Percentiles rank a stretch among this genome's conserved stretches.
Evolutionary conservation across 73 alveolate species (phyloP).

Genomic region (Paramecium sexaurelia): DNA sequence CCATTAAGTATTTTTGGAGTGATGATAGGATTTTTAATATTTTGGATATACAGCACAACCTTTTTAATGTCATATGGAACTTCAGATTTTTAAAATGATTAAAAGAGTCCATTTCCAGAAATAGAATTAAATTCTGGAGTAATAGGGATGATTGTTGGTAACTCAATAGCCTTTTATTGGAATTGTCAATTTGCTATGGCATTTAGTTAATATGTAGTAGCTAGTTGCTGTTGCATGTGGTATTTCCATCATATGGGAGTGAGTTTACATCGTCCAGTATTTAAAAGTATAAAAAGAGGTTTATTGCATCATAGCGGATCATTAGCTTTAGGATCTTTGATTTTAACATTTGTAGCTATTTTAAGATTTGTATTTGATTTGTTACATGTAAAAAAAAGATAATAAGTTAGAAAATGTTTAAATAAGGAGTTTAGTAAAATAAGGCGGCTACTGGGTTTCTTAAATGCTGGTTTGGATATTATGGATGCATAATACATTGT

Average conservation of each 20-base stretch:
- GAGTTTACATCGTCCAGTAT: conserved; percentile 71
- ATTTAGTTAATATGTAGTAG: conserved; percentile 82
- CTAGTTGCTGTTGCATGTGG: conserved; percentile 94
- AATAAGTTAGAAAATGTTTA: conserved; percentile 53
- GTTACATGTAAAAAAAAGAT: neutral
- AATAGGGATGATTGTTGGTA: neutral
- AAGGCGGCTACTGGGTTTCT: conserved; percentile 82
- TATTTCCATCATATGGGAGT: conserved; percentile 89
- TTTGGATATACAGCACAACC: conserved; percentile 75
- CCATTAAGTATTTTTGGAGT: conserved; percentile 74
- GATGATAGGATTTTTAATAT: conserved; percentile 68
- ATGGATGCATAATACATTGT: conserved; percentile 72
- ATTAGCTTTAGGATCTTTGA: conserved; percentile 93
- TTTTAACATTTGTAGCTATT: conserved; percentile 76
- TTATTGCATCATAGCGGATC: conserved; percentile 90
- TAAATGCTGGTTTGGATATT: conserved; percentile 86
- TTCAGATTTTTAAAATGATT: neutral
- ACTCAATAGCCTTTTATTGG: conserved; percentile 42
- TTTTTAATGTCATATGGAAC: conserved; percentile 73
- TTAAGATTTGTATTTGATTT: neutral
- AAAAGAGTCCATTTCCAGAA: neutral
- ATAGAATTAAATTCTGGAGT: neutral
- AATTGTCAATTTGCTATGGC: conserved; percentile 67
- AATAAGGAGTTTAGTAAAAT: conserved; percentile 65
- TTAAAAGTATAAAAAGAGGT: conserved; percentile 84